A percentile compares a stretch with the other conserved stretches of the same genome.
These are phyloP conservation scores for Isabelozyma heimii DNA, from an alignment of 805 yeast species.

Conservation along the genomic window DNA sequence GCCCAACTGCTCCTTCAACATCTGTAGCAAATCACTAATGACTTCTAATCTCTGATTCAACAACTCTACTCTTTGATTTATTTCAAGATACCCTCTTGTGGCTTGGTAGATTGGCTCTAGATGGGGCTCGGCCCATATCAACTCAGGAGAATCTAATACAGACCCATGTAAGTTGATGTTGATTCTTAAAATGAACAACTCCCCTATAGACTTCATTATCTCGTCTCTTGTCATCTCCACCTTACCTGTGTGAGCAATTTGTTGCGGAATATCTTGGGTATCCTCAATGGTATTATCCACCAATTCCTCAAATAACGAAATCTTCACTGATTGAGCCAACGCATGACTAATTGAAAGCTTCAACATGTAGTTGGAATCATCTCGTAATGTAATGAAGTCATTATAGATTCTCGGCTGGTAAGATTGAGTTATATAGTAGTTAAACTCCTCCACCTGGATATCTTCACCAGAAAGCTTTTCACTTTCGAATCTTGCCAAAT, in stretches of 20 bases:
- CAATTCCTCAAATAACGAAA: constrained; percentile 90
- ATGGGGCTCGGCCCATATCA: constrained; percentile 99
- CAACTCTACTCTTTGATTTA: constrained; percentile 87
- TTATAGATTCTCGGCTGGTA: constrained; percentile 95
- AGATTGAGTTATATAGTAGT: constrained; percentile 88
- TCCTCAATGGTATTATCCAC: constrained; percentile 97
- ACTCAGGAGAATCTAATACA: constrained; percentile 92
- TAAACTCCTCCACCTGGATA: constrained; percentile 91
- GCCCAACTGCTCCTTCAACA: constrained; percentile 96
- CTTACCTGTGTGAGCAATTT: constrained; percentile 91
- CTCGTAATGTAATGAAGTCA: constrained; percentile 90
- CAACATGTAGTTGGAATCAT: constrained; percentile 85
- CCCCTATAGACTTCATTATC: constrained; percentile 97
- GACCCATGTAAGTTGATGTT: constrained; percentile 83
- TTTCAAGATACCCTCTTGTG: constrained; percentile 91
- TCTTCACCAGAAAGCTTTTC: constrained; percentile 91
- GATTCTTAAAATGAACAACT: constrained; percentile 81
- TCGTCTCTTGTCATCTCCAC: constrained; percentile 92
- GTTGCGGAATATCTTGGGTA: constrained; percentile 95
- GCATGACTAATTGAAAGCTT: constrained; percentile 95
- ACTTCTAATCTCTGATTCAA: constrained; percentile 92
- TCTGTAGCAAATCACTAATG: constrained; percentile 85
- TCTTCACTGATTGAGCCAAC: constrained; percentile 91
- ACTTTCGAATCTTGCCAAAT: constrained; percentile 84
- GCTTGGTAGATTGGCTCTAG: constrained; percentile 97